Base-by-base conservation (phyloP, 495 filamentous ascomycete genomes). In the Massariosphaeria phaeospora region DNA sequence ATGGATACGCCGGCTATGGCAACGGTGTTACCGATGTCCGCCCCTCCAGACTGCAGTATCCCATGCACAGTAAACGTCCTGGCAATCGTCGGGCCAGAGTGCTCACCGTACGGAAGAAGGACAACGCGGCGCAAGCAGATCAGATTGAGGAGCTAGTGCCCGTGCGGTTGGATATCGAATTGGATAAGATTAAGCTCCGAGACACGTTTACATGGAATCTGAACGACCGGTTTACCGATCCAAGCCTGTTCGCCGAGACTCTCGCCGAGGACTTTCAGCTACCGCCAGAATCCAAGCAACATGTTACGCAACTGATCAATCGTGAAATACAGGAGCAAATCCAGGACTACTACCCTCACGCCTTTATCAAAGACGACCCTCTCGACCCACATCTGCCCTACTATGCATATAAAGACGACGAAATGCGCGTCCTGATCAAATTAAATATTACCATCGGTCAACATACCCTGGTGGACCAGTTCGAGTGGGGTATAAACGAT, bases 141-240 rank as follows among this genome's bases (percentile, higher is more conserved):
- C 86, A 91, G 64, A 75, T 86, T 15, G 93, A 98, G 66, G 86
- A 95, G 61, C 74, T 98, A 52, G 88, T 96, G 0, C 93, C 93
- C 1, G 79, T 98, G 31, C 79, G 93, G 33, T 73, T 98, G 38
- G 93, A 98, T 57, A 88, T 97, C 39, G 94, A 98, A 61, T 89
- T 84, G 79, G 91, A 96, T 53, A 94, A 94, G 71, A 81, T 96
- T 61, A 91, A 95, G 72, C 80, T 98, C 55, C 84, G 93, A 64
- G 93, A 98, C 70, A 98, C 93, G 8, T 96, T 98, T 63, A 98
- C 93, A 17, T 98, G 90, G 88, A 98, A 97, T 68, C 80, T 98
- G 45, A 88, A 96, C 66, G 93, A 98, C 64, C 81, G 88, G 43
- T 80, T 89, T 20, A 78, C 93, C 4, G 76, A 80, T 12, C 78